phyloP scores from a whole-genome alignment of 2,329 filamentous ascomycete species.

The Cladosporium sphaerospermum region DNA sequence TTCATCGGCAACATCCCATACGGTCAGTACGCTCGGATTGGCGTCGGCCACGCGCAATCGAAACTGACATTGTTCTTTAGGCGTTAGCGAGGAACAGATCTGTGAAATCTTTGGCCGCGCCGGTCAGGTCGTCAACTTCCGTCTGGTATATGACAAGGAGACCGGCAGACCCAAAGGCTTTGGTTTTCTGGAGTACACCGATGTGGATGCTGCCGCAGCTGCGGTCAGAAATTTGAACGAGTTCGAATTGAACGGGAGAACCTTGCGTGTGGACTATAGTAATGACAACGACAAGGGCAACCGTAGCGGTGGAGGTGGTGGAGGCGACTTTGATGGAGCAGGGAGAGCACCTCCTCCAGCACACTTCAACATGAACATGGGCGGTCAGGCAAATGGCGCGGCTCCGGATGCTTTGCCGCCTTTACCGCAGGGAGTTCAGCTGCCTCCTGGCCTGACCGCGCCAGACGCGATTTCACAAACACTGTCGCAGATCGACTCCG shows the following conservation, averaged over 20 bases:
- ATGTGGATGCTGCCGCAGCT: conserved; percentile 84
- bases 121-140: conserved; percentile 85
- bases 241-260: conserved; percentile 89
- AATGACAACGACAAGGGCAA: conserved; percentile 65
- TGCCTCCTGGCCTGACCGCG: conserved; percentile 74
- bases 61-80: conserved; percentile 41
- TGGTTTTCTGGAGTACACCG: conserved; percentile 92
- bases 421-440: conserved; percentile 76
- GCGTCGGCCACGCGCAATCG: background rate
- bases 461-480: conserved; percentile 90
- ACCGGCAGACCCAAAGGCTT: conserved; percentile 94
- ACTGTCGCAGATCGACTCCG: conserved; percentile 74
- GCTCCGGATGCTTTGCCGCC: conserved; percentile 56
- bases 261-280: conserved; percentile 90
- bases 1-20: conserved; percentile 86
- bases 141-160: conserved; percentile 90
- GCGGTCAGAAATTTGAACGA: conserved; percentile 95
- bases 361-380: conserved; percentile 38
- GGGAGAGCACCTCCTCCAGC: conserved; percentile 32
- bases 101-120: conserved; percentile 86
- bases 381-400: conserved; percentile 11
- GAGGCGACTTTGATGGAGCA: conserved; percentile 23
- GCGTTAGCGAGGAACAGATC: conserved; percentile 93
- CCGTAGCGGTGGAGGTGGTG: conserved; percentile 20
- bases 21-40: conserved; percentile 42